Evolutionary conservation across 306 rosid genomes (phyloP).

Genomic region (Cotoneaster glaucophyllus): DNA sequence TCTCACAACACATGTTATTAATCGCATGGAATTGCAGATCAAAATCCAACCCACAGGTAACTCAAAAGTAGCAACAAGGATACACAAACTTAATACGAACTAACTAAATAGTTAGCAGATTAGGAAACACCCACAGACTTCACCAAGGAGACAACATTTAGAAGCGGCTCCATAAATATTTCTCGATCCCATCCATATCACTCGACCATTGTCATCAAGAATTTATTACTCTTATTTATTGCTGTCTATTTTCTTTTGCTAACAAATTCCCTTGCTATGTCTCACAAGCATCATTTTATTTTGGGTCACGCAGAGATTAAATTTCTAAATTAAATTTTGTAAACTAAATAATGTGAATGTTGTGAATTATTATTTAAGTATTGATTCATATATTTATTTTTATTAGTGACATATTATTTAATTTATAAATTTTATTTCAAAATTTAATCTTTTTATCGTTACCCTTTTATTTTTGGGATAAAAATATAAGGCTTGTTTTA

Average conservation of each 20-base stretch:
- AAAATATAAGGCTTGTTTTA: too few species aligned
- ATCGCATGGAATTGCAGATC: neutral
- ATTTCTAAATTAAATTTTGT: too few species aligned
- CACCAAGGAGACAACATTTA: neutral
- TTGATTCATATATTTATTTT: too few species aligned
- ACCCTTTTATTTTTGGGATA: too few species aligned
- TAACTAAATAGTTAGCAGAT: neutral
- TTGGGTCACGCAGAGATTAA: too few species aligned
- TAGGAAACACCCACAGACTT: neutral
- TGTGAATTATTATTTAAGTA: too few species aligned
- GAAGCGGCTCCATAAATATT: neutral
- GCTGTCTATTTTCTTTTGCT: neutral
- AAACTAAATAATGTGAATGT: too few species aligned
- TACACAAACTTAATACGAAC: neutral
- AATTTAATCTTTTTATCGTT: rapidly evolving
- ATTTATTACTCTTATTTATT: neutral
- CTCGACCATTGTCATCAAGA: neutral
- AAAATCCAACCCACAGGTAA: too few species aligned
- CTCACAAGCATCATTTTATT: neutral
- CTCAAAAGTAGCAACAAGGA: neutral
- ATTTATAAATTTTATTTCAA: too few species aligned
- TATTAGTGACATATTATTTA: rapidly evolving
- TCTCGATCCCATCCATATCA: neutral
- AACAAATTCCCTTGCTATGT: neutral
- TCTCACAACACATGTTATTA: too few species aligned